Evolutionary conservation across 257 asterid species (phyloP).

Genomic region (Capsicum rhomboideum): DNA sequence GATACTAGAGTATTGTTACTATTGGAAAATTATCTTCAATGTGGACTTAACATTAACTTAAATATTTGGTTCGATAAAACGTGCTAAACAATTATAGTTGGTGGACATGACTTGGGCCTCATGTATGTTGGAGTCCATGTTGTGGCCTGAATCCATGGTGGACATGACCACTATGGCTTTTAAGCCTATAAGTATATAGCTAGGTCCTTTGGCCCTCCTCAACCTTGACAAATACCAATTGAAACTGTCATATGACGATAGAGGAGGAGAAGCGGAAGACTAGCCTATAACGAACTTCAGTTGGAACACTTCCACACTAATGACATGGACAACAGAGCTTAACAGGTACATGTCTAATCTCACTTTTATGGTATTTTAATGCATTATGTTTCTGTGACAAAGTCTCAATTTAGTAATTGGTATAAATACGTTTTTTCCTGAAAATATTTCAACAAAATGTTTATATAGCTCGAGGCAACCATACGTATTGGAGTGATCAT

Average conservation of each 20-base stretch:
- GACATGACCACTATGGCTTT: neutral
- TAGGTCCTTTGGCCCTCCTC: neutral
- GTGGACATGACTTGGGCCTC: neutral
- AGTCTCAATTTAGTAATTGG: too few relatives aligned
- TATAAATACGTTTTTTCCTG: neutral
- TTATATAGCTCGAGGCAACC: neutral
- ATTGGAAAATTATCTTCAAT: neutral
- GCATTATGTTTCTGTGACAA: neutral
- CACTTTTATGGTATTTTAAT: neutral
- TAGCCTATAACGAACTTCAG: neutral
- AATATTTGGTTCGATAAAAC: neutral
- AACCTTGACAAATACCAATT: too few relatives aligned
- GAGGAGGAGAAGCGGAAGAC: neutral
- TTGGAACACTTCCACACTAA: neutral
- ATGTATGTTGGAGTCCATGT: neutral
- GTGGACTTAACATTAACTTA: neutral
- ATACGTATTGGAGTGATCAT: too few relatives aligned
- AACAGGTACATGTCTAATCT: neutral
- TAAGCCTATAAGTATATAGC: too few relatives aligned
- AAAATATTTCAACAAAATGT: neutral
- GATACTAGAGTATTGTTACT: neutral
- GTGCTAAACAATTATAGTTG: neutral
- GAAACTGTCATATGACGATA: neutral
- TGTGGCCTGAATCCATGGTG: neutral
- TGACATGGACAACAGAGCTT: neutral